These are phyloP conservation scores for Chytriomyces sp. DNA, from an alignment of 192 early-diverging fungal genomes.

Conservation along the genomic window DNA sequence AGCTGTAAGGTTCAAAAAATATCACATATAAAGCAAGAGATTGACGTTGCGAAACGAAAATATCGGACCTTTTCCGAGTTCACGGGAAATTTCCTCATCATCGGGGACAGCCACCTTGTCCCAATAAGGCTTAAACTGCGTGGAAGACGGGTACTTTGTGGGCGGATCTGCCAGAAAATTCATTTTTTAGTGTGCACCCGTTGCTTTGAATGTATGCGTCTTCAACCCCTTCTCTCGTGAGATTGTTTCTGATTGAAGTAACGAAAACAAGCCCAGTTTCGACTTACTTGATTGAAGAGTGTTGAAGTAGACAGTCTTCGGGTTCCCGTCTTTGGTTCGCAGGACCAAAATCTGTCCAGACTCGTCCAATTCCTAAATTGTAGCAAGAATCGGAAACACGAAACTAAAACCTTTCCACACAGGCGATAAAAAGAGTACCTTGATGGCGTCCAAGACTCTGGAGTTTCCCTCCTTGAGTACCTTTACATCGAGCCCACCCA, in stretches of 20 bases:
- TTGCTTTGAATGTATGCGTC: no score
- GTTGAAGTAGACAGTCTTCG: slow-evolving; percentile 26
- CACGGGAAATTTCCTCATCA: slow-evolving; percentile 26
- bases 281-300: slow-evolving; percentile 14
- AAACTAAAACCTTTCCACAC: background rate
- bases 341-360: slow-evolving; percentile 20
- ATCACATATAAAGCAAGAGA: background rate
- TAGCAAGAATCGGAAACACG: background rate
- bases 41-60: background rate
- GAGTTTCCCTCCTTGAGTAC: slow-evolving; percentile 24
- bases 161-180: background rate
- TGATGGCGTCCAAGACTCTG: slow-evolving; percentile 20
- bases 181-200: no score
- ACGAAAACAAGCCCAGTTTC: no score
- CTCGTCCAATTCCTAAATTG: slow-evolving; percentile 20
- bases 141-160: slow-evolving; percentile 27
- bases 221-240: no score
- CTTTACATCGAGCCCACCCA: slow-evolving; percentile 26
- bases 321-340: slow-evolving; percentile 19
- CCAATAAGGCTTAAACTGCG: slow-evolving; percentile 20
- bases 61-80: slow-evolving; percentile 14
- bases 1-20: background rate
- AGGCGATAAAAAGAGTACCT: background rate
- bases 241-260: no score
- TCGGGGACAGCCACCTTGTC: slow-evolving; percentile 19